Evolutionary conservation across 2,329 filamentous ascomycete species (phyloP).

Genomic region (Hymenoscyphus fructigenus): DNA sequence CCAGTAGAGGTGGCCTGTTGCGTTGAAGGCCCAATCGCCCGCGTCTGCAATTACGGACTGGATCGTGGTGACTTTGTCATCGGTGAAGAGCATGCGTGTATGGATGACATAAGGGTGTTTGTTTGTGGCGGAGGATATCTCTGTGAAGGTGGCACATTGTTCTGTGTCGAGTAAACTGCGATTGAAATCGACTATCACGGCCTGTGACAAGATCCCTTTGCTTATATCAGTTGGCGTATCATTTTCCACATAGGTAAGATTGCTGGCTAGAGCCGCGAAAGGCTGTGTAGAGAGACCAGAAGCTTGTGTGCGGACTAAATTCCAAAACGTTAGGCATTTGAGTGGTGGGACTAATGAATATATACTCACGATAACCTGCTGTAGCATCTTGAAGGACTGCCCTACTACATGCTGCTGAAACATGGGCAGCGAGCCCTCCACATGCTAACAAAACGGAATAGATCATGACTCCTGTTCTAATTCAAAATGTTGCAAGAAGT

Average conservation of each 20-base stretch:
- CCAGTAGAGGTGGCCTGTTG: conserved; percentile 15
- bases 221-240: conserved; percentile 11
- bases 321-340: not conserved
- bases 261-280: conserved; percentile 8
- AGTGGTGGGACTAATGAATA: not conserved
- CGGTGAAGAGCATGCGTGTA: conserved; percentile 16
- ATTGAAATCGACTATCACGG: conserved; percentile 17
- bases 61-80: conserved; percentile 14
- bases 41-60: conserved; percentile 12
- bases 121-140: conserved; percentile 14
- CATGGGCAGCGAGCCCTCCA: conserved; percentile 10
- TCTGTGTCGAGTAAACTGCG: conserved; percentile 19
- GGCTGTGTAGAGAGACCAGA: conserved; percentile 7
- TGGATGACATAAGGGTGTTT: conserved; percentile 19
- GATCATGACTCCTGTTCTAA: not conserved
- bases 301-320: conserved; percentile 15
- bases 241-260: conserved; percentile 19
- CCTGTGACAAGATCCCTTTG: conserved; percentile 10
- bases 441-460: not conserved
- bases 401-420: conserved; percentile 16
- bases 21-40: conserved; percentile 23
- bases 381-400: conserved; percentile 18
- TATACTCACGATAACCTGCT: conserved; percentile 12
- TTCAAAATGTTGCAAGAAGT: not conserved
- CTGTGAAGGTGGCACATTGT: conserved; percentile 19